Base-by-base conservation (phyloP, 192 early-diverging fungal genomes). In the Coemansia sp. region DNA sequence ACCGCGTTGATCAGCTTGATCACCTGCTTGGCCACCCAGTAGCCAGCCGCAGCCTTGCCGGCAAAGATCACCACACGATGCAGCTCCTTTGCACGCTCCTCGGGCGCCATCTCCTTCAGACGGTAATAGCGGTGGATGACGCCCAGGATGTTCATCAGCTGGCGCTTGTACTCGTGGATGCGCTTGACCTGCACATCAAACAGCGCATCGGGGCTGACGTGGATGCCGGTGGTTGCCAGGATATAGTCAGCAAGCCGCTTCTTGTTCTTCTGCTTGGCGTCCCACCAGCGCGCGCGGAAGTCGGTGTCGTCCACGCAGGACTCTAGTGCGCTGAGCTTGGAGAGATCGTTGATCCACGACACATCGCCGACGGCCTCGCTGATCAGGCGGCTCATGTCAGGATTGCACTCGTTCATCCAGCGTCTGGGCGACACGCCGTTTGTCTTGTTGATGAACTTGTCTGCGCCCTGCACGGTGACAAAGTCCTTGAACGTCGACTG, bases 1-100 rank as follows among this genome's bases (percentile, higher is more conserved):
- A 94, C 97, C 60, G 90, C 93, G 85, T 95, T 98, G 86, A 99
- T 98, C 40, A 99, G 88, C 90, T 98, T 98, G 86, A 99, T 99
- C 38, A 98, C 90, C 78, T 97, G 81, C 87, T 99, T 99, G 71
- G 97, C 97, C 63, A 98, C 93, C 78, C 94, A 97, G 88, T 99
- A 99, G 57, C 97, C 97, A 5, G 97, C 93, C 7, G 97, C 97
- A 14, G 90, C 90, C 86, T 99, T 99, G 66, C 97, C 97, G 60
- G 95, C 90, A 85, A 99, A 98, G 61, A 99, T 91, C 14, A 95
- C 92, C 11, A 95, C 94, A 65, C 92, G 94, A 57, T 65, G 74
- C 46, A 79, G 63, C 74, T 78, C 89, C 20, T 89, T 81, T 17
- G 70, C 76, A 57, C 87, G 87, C 65, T 93, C 89, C 40, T 77